Evolutionary conservation across 257 asterid genomes (phyloP).

Genomic region (Solanum chaucha): DNA sequence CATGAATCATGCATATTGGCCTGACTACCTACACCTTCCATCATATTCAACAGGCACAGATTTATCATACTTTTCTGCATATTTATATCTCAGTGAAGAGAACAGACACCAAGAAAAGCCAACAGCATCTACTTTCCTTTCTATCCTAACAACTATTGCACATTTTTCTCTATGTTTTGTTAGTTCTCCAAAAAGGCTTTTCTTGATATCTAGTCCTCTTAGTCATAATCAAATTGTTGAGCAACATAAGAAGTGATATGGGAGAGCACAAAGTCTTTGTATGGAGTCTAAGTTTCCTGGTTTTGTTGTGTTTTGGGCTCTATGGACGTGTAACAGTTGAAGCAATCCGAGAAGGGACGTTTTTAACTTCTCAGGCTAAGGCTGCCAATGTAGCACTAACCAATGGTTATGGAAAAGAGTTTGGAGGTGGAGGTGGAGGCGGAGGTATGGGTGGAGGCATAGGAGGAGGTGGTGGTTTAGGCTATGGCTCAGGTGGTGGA

Average conservation of each 20-base stretch:
- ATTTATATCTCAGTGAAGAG: constrained; percentile 10
- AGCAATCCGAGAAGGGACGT: constrained; percentile 12
- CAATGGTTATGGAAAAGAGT: constrained; percentile 15
- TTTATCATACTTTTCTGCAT: background rate
- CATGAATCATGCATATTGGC: constrained; percentile 24
- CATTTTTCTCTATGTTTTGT: background rate
- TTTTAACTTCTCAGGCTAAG: background rate
- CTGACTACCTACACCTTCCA: constrained; percentile 21
- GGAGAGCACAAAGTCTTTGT: background rate
- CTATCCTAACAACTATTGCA: background rate
- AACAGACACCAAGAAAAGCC: background rate
- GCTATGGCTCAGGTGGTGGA: constrained; percentile 13
- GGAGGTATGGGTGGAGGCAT: constrained; percentile 5
- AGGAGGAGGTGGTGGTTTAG: constrained; percentile 8
- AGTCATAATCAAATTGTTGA: background rate
- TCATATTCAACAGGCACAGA: constrained; percentile 7
- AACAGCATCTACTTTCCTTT: background rate
- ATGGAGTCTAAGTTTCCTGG: constrained; percentile 20
- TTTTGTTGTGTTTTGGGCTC: constrained; percentile 12
- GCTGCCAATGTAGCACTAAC: constrained; percentile 3
- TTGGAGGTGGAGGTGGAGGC: constrained; percentile 12
- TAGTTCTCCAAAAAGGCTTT: background rate
- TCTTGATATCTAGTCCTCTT: background rate
- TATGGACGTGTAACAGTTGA: constrained; percentile 7
- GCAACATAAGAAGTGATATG: background rate